phyloP scores from a whole-genome alignment of 176 grass and related monocot species.

The Olyra latifolia region DNA sequence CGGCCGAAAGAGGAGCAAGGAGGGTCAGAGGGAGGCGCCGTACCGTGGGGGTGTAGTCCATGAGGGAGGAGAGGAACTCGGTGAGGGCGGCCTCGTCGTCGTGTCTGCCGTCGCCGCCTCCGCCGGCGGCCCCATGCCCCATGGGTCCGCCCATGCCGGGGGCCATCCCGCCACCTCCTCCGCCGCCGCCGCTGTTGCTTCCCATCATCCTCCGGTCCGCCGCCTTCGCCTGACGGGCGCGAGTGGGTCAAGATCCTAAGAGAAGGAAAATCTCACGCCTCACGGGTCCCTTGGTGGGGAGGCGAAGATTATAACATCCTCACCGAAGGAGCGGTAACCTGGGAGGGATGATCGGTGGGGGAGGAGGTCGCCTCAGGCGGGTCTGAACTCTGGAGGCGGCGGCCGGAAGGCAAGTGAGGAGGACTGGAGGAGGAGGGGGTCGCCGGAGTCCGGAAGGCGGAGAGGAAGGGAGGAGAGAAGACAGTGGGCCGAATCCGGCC shows the following conservation, averaged over 20 bases:
- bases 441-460: neutral
- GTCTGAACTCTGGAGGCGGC: neutral
- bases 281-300: neutral
- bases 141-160: slow-evolving; percentile 29
- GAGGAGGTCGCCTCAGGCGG: neutral
- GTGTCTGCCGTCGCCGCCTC: slow-evolving; percentile 59
- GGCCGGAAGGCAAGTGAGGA: neutral
- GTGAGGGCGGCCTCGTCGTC: slow-evolving; percentile 81
- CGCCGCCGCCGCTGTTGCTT: slow-evolving; percentile 36
- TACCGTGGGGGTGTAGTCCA: slow-evolving; percentile 96
- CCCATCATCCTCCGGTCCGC: slow-evolving; percentile 49
- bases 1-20: neutral
- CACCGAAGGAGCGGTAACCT: neutral
- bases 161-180: slow-evolving; percentile 24
- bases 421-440: neutral
- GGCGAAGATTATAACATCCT: neutral
- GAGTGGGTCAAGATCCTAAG: neutral
- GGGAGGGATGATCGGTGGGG: neutral
- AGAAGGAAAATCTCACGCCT: too few relatives aligned
- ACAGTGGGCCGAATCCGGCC: neutral
- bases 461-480: neutral
- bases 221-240: neutral
- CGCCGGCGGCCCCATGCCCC: neutral
- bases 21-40: neutral
- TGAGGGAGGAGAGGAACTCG: slow-evolving; percentile 94